These are phyloP conservation scores for Lipomyces mesembrius DNA, from an alignment of 805 yeast species.

Conservation along the genomic window DNA sequence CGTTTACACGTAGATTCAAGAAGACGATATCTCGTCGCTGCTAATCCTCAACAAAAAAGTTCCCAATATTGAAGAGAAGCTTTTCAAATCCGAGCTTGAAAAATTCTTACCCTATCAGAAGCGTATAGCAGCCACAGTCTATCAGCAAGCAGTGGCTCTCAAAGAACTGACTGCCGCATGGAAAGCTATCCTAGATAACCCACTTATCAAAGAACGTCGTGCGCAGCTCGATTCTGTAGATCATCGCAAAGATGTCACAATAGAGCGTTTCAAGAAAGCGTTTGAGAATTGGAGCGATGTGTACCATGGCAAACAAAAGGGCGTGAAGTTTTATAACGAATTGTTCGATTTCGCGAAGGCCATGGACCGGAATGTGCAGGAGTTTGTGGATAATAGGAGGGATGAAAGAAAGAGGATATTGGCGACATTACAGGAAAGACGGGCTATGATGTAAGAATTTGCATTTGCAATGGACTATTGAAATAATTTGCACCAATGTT, in stretches of 20 bases:
- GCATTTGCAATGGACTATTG: not conserved
- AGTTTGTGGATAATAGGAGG: constrained; percentile 43
- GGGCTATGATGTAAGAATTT: not conserved
- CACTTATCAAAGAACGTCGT: constrained; percentile 52
- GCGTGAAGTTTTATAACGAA: constrained; percentile 65
- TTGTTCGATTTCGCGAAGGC: constrained; percentile 48
- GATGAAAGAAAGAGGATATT: constrained; percentile 39
- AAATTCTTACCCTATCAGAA: constrained; percentile 74
- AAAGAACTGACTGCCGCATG: constrained; percentile 53
- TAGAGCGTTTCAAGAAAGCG: constrained; percentile 54
- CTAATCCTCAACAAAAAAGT: constrained; percentile 67
- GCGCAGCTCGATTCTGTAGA: constrained; percentile 46
- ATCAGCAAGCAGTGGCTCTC: constrained; percentile 60
- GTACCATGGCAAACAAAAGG: constrained; percentile 62
- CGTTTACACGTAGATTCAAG: constrained; percentile 48
- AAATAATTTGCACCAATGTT: not conserved
- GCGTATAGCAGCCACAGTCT: constrained; percentile 69
- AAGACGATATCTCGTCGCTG: constrained; percentile 82
- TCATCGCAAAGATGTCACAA: constrained; percentile 46
- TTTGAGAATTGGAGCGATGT: constrained; percentile 63
- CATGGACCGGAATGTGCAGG: constrained; percentile 42
- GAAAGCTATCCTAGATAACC: constrained; percentile 54
- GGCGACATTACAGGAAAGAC: constrained; percentile 1
- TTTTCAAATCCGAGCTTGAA: constrained; percentile 72
- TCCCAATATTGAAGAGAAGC: constrained; percentile 57